phyloP scores from a whole-genome alignment of 306 rosid genomes.

The Vigna radiata region DNA sequence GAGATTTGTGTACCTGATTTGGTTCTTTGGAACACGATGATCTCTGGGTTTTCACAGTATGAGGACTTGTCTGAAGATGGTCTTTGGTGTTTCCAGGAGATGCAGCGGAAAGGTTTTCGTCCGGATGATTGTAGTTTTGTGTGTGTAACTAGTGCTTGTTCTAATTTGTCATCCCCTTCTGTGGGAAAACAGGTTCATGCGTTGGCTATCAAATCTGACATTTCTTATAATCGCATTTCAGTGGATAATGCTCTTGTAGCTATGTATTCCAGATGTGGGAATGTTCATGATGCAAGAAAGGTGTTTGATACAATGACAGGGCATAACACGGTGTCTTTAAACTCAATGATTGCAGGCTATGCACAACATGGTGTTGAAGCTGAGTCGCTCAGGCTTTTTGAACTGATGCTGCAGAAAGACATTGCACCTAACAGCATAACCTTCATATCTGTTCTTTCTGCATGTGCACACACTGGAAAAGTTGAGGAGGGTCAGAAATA shows the following conservation, averaged over 20 bases:
- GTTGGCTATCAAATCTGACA: slow-evolving; percentile 72
- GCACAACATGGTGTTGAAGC: slow-evolving; percentile 78
- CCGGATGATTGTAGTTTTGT: slow-evolving; percentile 86
- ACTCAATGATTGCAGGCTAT: slow-evolving; percentile 82
- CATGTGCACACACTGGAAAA: slow-evolving; percentile 84
- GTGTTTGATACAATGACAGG: slow-evolving; percentile 74
- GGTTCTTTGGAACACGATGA: slow-evolving; percentile 88
- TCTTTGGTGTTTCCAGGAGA: slow-evolving; percentile 59
- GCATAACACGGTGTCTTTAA: slow-evolving; percentile 66
- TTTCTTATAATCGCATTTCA: slow-evolving; percentile 69
- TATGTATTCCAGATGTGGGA: slow-evolving; percentile 89
- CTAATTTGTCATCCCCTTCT: slow-evolving; percentile 77
- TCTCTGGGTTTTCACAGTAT: slow-evolving; percentile 79
- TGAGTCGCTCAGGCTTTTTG: slow-evolving; percentile 69
- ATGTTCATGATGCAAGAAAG: slow-evolving; percentile 73
- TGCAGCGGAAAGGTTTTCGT: slow-evolving; percentile 64
- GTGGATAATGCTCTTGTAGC: slow-evolving; percentile 80
- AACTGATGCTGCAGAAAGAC: slow-evolving; percentile 62
- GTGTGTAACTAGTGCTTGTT: slow-evolving; percentile 78
- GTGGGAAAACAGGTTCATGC: slow-evolving; percentile 81
- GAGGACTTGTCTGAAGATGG: slow-evolving; percentile 75
- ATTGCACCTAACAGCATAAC: slow-evolving; percentile 71
- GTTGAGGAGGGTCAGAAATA: slow-evolving; percentile 73
- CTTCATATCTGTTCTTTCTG: slow-evolving; percentile 74
- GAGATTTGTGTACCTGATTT: slow-evolving; percentile 76